Base-by-base conservation (phyloP, 768 basidiomycete species). In the Suillus tomentosus region DNA sequence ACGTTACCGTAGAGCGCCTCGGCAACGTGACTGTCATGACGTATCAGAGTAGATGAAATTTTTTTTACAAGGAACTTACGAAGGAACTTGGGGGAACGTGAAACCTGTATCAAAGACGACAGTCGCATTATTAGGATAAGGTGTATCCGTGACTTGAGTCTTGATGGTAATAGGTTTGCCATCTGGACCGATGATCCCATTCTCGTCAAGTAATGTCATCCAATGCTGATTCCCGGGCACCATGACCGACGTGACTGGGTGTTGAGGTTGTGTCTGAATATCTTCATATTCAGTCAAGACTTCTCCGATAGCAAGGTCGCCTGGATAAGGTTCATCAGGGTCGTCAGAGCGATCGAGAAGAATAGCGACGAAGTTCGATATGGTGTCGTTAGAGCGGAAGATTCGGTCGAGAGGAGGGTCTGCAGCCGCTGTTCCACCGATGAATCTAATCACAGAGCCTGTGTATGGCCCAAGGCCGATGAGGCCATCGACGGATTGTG, bases 61-160 rank as follows among this genome's bases (percentile, higher is more conserved):
- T 3, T 15, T 40, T 15, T 22, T 2, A 22, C 13, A 22, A 56
- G 3, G 13, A n/a, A 37, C 78, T 54, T 71, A 85, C 84, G 77
- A 67, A 59, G 87, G 80, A 45, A 90, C 80, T 70, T 90, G 89
- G 14, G 87, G 83, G 3, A 90, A 77, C 0, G 87, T 81, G 72
- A 88, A 91, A 0, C 91, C 90, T 5, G 87, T 86, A 70, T 92
- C 91, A 37, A 91, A 76, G 3, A 92, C 79, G 5, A 83, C 84
- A 2, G 87, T 88, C 9, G 85, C 76, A 66, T 85, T 85, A 17
- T 76, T 76, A 11, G 74, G 74, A 54, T 82, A 74, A 34, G 75
- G 73, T 1, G 79, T 77, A 37, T 80, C 75, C 11, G 76, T 69
- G 17, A 90, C 88, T 34, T 72, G 74, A 0, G 85, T 83, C 5